A percentile compares a stretch with the other conserved stretches of the same genome.
Conservation (phyloP, 306 rosid species). For the Senna tora region DNA sequence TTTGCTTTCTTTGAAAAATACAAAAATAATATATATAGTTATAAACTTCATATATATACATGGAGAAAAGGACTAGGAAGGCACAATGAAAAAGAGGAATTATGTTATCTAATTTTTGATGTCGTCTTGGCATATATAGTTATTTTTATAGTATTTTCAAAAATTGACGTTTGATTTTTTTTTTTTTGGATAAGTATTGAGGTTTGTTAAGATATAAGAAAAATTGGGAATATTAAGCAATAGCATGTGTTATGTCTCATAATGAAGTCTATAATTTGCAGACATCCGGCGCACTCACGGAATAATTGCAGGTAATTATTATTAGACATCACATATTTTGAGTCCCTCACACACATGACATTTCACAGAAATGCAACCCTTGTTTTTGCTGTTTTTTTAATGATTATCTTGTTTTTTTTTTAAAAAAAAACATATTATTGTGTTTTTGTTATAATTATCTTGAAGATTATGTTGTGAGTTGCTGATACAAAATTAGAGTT, state of each 20-base stretch:
- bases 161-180: no score
- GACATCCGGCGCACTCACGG: constrained; percentile 28
- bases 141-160: no score
- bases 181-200: no score
- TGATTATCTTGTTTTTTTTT: neutral
- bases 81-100: no score
- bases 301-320: constrained; percentile 12
- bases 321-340: constrained; percentile 6
- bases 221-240: neutral
- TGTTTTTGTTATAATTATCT: neutral
- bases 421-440: no score
- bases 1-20: no score
- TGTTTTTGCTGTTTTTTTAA: neutral
- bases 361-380: constrained; percentile 2
- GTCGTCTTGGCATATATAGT: no score
- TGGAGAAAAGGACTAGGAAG: no score
- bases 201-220: neutral
- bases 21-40: no score
- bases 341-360: constrained; percentile 16
- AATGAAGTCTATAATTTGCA: constrained; percentile 24
- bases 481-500: neutral
- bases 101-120: no score
- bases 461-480: neutral
- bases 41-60: no score
- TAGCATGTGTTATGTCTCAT: constrained; percentile 23